Conservation (phyloP, 2,329 filamentous ascomycete genomes). For the Monosporascus sp. region DNA sequence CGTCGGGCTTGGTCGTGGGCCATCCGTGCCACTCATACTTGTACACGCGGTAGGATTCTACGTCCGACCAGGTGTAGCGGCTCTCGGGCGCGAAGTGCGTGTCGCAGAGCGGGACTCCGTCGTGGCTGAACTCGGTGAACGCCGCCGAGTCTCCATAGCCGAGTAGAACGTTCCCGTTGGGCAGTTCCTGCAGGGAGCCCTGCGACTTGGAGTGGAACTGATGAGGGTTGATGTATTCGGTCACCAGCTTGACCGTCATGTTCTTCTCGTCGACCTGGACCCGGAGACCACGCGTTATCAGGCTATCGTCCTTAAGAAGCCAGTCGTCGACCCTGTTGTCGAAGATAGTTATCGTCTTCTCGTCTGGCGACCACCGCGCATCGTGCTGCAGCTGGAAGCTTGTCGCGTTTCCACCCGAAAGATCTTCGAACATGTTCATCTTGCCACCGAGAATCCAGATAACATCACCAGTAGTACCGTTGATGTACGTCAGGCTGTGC, state of each 20-base stretch:
- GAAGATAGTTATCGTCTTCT: constrained; percentile 32
- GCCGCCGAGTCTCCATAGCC: constrained; percentile 32
- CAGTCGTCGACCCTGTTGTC: constrained; percentile 36
- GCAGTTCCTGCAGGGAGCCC: constrained; percentile 38
- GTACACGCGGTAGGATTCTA: constrained; percentile 24
- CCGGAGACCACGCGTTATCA: constrained; percentile 21
- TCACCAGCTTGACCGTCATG: constrained; percentile 29
- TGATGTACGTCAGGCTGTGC: constrained; percentile 35
- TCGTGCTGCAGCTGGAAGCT: constrained; percentile 49
- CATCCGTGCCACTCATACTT: constrained; percentile 22
- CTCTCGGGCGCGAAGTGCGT: constrained; percentile 15
- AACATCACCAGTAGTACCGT: constrained; percentile 37
- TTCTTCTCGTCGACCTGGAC: constrained; percentile 30
- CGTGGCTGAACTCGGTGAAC: constrained; percentile 21
- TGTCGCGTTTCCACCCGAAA: constrained; percentile 35
- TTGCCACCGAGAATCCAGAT: constrained; percentile 48
- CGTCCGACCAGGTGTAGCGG: constrained; percentile 12
- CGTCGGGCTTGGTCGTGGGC: constrained; percentile 13
- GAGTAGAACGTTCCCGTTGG: constrained; percentile 37
- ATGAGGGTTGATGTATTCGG: constrained; percentile 33
- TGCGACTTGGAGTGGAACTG: constrained; percentile 35
- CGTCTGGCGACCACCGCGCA: constrained; percentile 37
- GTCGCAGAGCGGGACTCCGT: constrained; percentile 19
- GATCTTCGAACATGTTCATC: constrained; percentile 34
- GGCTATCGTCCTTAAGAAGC: constrained; percentile 18